A percentile compares a stretch with the other conserved stretches of the same genome.
These are phyloP conservation scores for Coffea humblotiana DNA, from an alignment of 305 asterid species.

Conservation along the genomic window DNA sequence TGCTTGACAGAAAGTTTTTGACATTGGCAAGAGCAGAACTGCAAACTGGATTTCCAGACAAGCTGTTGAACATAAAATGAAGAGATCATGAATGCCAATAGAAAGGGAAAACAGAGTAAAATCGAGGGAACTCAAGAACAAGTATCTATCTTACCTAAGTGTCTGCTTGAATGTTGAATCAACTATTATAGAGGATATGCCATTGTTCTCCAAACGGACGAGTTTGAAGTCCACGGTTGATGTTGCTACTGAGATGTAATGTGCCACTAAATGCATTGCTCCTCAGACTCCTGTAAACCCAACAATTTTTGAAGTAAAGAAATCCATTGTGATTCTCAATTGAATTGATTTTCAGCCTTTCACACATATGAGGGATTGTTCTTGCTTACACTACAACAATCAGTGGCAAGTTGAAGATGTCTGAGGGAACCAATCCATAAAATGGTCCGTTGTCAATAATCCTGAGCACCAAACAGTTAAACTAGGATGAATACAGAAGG, in stretches of 20 bases:
- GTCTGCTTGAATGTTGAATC: constrained; percentile 69
- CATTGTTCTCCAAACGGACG: constrained; percentile 63
- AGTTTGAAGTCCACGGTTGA: constrained; percentile 56
- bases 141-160: constrained; percentile 43
- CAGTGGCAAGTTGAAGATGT: constrained; percentile 59
- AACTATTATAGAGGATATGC: constrained; percentile 62
- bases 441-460: constrained; percentile 71
- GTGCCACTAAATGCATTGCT: constrained; percentile 69
- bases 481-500: not conserved
- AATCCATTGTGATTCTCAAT: too few relatives aligned
- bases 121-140: not conserved
- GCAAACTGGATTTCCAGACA: constrained; percentile 81
- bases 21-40: constrained; percentile 52
- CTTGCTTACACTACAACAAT: constrained; percentile 70
- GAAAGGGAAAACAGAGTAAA: not conserved
- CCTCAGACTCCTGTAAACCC: constrained; percentile 56
- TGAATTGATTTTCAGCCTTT: too few relatives aligned
- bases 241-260: constrained; percentile 59
- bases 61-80: constrained; percentile 37
- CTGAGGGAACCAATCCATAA: constrained; percentile 63
- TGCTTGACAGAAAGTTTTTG: constrained; percentile 53
- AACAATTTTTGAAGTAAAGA: too few relatives aligned
- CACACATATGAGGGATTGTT: too few relatives aligned
- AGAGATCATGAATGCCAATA: not conserved
- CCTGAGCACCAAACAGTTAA: constrained; percentile 34